Percentiles rank a stretch among this genome's conserved stretches.
Conservation (phyloP, 768 basidiomycete species). For the Tubosaeta brunneosetosa region DNA sequence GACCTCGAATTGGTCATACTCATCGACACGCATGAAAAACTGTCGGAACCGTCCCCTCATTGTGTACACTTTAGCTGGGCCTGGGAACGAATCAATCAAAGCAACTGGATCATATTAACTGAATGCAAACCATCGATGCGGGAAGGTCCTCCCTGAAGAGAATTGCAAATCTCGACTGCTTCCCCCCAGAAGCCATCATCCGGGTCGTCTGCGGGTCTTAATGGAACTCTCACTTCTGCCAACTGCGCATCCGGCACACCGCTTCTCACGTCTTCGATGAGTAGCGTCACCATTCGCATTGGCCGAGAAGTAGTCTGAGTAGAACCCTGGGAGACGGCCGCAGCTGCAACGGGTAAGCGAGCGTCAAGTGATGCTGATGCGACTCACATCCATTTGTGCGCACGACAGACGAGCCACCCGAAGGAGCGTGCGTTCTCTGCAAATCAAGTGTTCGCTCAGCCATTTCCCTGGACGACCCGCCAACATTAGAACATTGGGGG, state of each 20-base stretch:
- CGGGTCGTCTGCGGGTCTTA: conserved; percentile 43
- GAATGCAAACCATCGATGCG: conserved; percentile 60
- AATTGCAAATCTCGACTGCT: conserved; percentile 54
- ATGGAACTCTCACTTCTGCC: conserved; percentile 61
- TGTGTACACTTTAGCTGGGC: conserved; percentile 65
- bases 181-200: conserved; percentile 68
- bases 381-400: conserved; percentile 35
- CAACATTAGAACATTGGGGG: conserved; percentile 11
- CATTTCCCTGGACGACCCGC: conserved; percentile 1
- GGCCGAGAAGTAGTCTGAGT: conserved; percentile 10
- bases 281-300: conserved; percentile 56
- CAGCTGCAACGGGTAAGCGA: conserved; percentile 12
- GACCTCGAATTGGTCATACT: conserved; percentile 45
- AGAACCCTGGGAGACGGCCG: conserved; percentile 6
- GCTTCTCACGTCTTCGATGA: conserved; percentile 60
- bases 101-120: neutral
- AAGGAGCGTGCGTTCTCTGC: neutral
- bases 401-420: conserved; percentile 11
- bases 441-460: neutral
- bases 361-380: neutral
- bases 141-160: conserved; percentile 57
- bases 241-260: conserved; percentile 52
- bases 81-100: conserved; percentile 29
- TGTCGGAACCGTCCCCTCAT: conserved; percentile 67
- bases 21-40: conserved; percentile 58